Conservation (phyloP, 805 yeast species). For the Suhomyces sp. region DNA sequence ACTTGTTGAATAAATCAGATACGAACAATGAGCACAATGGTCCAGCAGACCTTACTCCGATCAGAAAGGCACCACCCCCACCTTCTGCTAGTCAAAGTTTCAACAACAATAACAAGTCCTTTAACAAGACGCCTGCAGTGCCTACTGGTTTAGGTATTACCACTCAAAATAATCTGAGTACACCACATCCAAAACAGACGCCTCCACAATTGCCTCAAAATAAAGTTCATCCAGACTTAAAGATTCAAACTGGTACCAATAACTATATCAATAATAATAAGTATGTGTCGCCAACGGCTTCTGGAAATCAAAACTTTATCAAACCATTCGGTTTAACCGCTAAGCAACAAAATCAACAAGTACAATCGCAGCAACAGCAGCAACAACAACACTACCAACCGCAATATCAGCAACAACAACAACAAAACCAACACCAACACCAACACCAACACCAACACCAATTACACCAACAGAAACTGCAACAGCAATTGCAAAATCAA, state of each 20-base stretch:
- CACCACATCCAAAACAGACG: constrained; percentile 25
- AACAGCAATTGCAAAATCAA: constrained; percentile 6
- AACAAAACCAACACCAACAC: constrained; percentile 5
- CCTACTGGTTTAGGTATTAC: constrained; percentile 27
- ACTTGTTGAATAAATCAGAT: constrained; percentile 27
- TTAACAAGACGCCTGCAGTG: constrained; percentile 8
- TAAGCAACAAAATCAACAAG: constrained; percentile 22
- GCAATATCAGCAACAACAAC: constrained; percentile 11
- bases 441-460: constrained; percentile 8
- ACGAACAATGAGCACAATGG: neutral
- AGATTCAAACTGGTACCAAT: constrained; percentile 27
- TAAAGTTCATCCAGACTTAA: constrained; percentile 30
- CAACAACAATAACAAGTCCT: constrained; percentile 9
- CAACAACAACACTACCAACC: constrained; percentile 7
- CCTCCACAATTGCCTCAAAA: constrained; percentile 33
- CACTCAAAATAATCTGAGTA: constrained; percentile 15
- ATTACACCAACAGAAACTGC: constrained; percentile 11
- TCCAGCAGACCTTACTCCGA: constrained; percentile 38
- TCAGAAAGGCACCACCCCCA: constrained; percentile 58
- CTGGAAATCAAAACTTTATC: constrained; percentile 14
- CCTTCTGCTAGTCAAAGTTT: constrained; percentile 24
- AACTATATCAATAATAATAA: constrained; percentile 24
- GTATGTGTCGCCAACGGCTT: constrained; percentile 15
- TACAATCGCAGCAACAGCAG: constrained; percentile 33
- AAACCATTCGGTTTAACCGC: constrained; percentile 19